A percentile compares a stretch with the other conserved stretches of the same genome.
These are phyloP conservation scores for Exophiala sp. DNA, from an alignment of 2,329 filamentous ascomycete species.

Conservation along the genomic window DNA sequence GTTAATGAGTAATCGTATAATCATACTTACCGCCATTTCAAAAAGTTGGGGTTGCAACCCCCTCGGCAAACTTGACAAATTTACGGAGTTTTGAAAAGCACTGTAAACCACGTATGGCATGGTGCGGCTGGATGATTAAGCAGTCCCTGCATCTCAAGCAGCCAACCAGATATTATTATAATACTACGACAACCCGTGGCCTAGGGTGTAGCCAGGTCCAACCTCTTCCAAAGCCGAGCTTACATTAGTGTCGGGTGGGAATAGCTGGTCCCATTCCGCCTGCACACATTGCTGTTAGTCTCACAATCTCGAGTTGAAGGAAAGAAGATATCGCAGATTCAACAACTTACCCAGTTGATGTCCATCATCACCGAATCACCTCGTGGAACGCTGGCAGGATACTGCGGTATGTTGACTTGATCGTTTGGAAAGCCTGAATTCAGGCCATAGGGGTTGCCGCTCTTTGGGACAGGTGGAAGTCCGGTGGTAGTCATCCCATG, in stretches of 20 bases:
- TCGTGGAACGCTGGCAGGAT: slow-evolving; percentile 12
- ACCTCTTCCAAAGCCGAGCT: slow-evolving; percentile 39
- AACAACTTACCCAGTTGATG: slow-evolving; percentile 63
- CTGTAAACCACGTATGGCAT: too few relatives aligned
- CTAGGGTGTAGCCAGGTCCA: too few relatives aligned
- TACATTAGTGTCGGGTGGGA: slow-evolving; percentile 47
- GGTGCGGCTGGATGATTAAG: slow-evolving; percentile 7
- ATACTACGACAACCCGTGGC: too few relatives aligned
- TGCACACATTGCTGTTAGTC: slow-evolving; percentile 13
- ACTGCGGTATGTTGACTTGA: slow-evolving; percentile 23
- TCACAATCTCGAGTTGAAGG: background rate
- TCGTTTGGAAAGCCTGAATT: slow-evolving; percentile 20
- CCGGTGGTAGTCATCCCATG: background rate
- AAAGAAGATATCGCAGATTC: background rate
- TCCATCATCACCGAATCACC: slow-evolving; percentile 44
- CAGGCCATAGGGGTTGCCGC: slow-evolving; percentile 14
- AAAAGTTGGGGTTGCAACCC: too few relatives aligned
- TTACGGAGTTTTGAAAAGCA: too few relatives aligned
- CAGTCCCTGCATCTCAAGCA: slow-evolving; percentile 3
- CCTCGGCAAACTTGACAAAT: too few relatives aligned
- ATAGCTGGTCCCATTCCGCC: slow-evolving; percentile 37
- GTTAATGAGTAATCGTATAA: too few relatives aligned
- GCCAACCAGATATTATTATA: background rate
- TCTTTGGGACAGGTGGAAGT: slow-evolving; percentile 21
- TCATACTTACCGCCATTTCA: too few relatives aligned